Evolutionary conservation across 106 monocot species (phyloP).

Genomic region (Chionographis japonica): DNA sequence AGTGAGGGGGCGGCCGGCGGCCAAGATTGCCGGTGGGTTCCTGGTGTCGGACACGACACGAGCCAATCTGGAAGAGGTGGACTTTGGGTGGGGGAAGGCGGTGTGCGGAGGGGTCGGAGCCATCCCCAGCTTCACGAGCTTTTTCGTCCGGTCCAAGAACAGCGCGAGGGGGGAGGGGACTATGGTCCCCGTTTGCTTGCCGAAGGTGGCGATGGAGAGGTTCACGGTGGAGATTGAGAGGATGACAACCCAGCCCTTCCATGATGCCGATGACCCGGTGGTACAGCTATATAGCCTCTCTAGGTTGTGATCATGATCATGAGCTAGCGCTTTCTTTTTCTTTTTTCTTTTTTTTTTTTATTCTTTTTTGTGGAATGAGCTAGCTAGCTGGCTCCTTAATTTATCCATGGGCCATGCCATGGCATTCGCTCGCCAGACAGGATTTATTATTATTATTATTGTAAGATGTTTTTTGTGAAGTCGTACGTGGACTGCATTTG

Average conservation of each 20-base stretch:
- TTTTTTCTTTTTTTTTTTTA: too few relatives aligned
- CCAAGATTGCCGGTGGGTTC: slow-evolving; percentile 25
- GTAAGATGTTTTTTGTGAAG: too few relatives aligned
- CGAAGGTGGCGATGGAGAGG: slow-evolving; percentile 42
- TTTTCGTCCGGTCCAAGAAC: slow-evolving; percentile 34
- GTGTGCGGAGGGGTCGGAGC: slow-evolving; percentile 38
- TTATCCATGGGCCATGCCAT: too few relatives aligned
- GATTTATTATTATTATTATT: too few relatives aligned
- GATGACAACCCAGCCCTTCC: slow-evolving; percentile 9
- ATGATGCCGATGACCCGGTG: too few relatives aligned
- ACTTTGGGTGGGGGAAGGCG: slow-evolving; percentile 68
- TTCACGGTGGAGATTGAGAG: slow-evolving; percentile 41
- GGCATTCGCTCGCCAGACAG: too few relatives aligned
- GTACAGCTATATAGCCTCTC: too few relatives aligned
- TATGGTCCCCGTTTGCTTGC: slow-evolving; percentile 47
- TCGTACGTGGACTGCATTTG: too few relatives aligned
- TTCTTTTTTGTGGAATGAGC: too few relatives aligned
- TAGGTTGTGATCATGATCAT: too few relatives aligned
- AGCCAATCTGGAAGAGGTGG: slow-evolving; percentile 33
- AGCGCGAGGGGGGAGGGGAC: slow-evolving; percentile 34
- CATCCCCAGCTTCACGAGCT: slow-evolving; percentile 46
- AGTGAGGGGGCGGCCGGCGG: slow-evolving; percentile 35
- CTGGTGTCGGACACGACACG: slow-evolving; percentile 54
- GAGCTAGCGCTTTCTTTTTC: too few relatives aligned
- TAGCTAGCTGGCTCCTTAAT: too few relatives aligned